Conservation (phyloP, 306 rosid genomes). For the Sicyos edulis region DNA sequence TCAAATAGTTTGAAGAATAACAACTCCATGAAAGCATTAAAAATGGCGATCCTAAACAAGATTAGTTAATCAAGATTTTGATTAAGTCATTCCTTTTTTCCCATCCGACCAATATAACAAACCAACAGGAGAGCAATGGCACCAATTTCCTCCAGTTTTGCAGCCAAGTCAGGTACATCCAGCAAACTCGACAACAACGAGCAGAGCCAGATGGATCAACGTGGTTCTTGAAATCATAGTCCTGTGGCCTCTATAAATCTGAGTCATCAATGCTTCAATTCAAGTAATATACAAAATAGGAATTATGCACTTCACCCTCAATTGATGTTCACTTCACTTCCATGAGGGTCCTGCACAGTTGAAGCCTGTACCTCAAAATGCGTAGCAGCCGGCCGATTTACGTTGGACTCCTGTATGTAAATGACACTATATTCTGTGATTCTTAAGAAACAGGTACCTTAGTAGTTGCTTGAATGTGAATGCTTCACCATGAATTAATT, state of each 20-base stretch:
- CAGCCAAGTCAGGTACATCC: neutral
- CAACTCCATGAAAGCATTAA: too few relatives aligned
- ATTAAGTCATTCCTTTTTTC: too few relatives aligned
- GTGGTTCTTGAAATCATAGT: neutral
- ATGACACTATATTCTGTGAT: conserved; percentile 4
- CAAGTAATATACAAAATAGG: too few relatives aligned
- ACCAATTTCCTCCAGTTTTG: neutral
- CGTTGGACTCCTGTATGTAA: conserved; percentile 15
- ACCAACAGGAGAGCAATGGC: too few relatives aligned
- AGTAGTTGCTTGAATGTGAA: conserved; percentile 4
- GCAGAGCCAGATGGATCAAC: neutral
- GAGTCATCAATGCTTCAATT: neutral
- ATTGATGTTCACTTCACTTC: too few relatives aligned
- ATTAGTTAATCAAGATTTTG: too few relatives aligned
- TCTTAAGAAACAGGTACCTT: neutral
- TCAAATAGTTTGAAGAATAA: too few relatives aligned
- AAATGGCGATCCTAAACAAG: too few relatives aligned
- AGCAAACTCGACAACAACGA: neutral
- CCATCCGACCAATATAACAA: too few relatives aligned
- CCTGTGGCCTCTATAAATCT: conserved; percentile 1
- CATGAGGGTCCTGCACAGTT: too few relatives aligned
- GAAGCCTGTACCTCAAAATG: conserved; percentile 15
- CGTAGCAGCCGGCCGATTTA: conserved; percentile 11
- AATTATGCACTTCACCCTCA: neutral
- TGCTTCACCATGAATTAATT: neutral